Evolutionary conservation across 768 basidiomycete species (phyloP).

Genomic region (Cystobasidium onofrii): DNA sequence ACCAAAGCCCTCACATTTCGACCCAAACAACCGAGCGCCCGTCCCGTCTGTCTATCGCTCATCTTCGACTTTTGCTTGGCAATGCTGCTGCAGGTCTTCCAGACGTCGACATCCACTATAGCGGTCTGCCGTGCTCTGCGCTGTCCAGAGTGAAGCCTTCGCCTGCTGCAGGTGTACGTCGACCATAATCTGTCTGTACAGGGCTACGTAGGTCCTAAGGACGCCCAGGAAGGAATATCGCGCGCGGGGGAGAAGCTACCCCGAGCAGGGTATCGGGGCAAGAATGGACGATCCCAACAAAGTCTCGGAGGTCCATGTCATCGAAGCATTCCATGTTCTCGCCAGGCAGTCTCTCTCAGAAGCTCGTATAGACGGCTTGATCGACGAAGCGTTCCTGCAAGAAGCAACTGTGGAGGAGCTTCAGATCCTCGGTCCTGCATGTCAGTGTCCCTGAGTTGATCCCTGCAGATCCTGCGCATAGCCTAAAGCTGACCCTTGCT

Average conservation of each 20-base stretch:
- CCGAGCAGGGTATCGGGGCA: no score
- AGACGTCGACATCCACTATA: not conserved
- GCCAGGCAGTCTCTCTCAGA: not conserved
- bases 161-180: no score
- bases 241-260: no score
- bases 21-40: not conserved
- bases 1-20: not conserved
- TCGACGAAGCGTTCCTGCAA: not conserved
- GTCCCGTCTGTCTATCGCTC: not conserved
- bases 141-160: not conserved
- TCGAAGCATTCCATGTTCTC: constrained; percentile 21
- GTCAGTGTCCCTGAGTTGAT: not conserved
- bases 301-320: constrained; percentile 1
- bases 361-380: constrained; percentile 2
- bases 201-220: no score
- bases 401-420: not conserved
- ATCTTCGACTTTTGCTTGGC: not conserved
- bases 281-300: not conserved
- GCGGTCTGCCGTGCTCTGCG: not conserved
- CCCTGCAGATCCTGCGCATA: no score
- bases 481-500: not conserved
- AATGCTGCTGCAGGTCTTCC: not conserved
- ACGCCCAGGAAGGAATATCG: no score
- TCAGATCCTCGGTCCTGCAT: constrained; percentile 8
- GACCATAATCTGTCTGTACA: no score